A percentile compares a stretch with the other conserved stretches of the same genome.
phyloP scores from a whole-genome alignment of 108 stramenopile genomes.

The Cafeteria roenbergensis region DNA sequence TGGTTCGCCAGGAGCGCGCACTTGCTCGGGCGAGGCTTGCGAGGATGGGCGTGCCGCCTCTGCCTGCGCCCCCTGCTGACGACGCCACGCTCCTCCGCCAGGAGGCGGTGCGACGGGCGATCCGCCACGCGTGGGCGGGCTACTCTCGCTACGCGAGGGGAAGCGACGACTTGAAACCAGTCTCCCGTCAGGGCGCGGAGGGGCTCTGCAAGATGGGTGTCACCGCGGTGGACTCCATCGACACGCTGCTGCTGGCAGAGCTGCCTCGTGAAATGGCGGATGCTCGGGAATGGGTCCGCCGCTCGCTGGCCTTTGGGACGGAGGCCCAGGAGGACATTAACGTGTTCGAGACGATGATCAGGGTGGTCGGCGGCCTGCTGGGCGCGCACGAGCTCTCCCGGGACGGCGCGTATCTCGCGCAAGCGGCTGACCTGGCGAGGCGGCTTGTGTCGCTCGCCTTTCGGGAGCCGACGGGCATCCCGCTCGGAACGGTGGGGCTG shows the following conservation, averaged over 20 bases:
- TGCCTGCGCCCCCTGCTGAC: too few species aligned
- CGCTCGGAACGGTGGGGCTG: slow-evolving; percentile 33
- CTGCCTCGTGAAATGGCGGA: slow-evolving; percentile 74
- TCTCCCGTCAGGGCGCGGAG: slow-evolving; percentile 21
- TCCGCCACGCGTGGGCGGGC: slow-evolving; percentile 25
- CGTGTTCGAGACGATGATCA: slow-evolving; percentile 94
- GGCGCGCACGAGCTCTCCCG: slow-evolving; percentile 66
- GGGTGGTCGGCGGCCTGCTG: slow-evolving; percentile 80
- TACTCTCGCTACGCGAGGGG: slow-evolving; percentile 42
- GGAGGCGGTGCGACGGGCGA: slow-evolving; percentile 6
- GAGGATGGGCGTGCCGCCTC: too few species aligned
- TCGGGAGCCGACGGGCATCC: slow-evolving; percentile 34
- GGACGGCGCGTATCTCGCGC: slow-evolving; percentile 31
- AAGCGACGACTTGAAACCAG: slow-evolving; percentile 54
- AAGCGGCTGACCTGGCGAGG: slow-evolving; percentile 35
- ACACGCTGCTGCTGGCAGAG: slow-evolving; percentile 86
- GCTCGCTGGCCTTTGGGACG: slow-evolving; percentile 36
- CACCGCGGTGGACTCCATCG: slow-evolving; percentile 77
- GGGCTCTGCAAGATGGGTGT: slow-evolving; percentile 72
- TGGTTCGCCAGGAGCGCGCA: too few species aligned
- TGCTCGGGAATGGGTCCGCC: slow-evolving; percentile 65
- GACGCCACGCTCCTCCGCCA: not conserved
- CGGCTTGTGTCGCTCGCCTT: slow-evolving; percentile 31
- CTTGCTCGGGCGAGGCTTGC: too few species aligned
- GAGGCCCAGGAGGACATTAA: slow-evolving; percentile 46